These are phyloP conservation scores for Chrysosphaeria jannelii DNA, from an alignment of 2,329 filamentous ascomycete genomes.

Conservation along the genomic window DNA sequence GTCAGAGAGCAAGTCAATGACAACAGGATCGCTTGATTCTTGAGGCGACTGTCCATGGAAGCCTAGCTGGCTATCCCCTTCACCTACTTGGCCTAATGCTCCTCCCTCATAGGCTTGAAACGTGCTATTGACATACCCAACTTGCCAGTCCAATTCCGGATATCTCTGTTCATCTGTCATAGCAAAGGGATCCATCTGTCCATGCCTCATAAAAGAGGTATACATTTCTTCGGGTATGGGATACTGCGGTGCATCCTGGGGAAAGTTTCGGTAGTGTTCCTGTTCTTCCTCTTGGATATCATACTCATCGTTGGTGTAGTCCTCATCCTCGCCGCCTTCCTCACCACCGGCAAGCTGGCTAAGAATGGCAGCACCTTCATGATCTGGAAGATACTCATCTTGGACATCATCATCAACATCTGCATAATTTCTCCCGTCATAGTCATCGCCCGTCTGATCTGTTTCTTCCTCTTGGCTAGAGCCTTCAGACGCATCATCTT, in stretches of 20 bases:
- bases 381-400: conserved; percentile 1
- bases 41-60: conserved; percentile 1
- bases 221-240: too few species aligned
- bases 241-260: too few species aligned
- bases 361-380: conserved; percentile 2
- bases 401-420: conserved; percentile 8
- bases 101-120: conserved; percentile 1
- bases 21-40: conserved; percentile 8
- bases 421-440: conserved; percentile 8
- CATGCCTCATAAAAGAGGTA: too few species aligned
- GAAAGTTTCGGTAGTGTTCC: too few species aligned
- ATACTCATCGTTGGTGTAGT: conserved; percentile 3
- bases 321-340: conserved; percentile 4
- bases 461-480: conserved; percentile 3
- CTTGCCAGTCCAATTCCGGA: too few species aligned
- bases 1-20: conserved; percentile 15
- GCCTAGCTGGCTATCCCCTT: not conserved
- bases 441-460: conserved; percentile 7
- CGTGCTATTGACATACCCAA: not conserved
- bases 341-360: conserved; percentile 4
- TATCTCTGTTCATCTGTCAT: too few species aligned
- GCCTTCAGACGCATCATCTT: conserved; percentile 4
- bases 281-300: conserved; percentile 1
- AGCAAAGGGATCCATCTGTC: too few species aligned
- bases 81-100: not conserved